Evolutionary conservation across 768 basidiomycete genomes (phyloP), one percentile per base, ranked within the genome.

Genomic region (Tylopilus intermedius): DNA sequence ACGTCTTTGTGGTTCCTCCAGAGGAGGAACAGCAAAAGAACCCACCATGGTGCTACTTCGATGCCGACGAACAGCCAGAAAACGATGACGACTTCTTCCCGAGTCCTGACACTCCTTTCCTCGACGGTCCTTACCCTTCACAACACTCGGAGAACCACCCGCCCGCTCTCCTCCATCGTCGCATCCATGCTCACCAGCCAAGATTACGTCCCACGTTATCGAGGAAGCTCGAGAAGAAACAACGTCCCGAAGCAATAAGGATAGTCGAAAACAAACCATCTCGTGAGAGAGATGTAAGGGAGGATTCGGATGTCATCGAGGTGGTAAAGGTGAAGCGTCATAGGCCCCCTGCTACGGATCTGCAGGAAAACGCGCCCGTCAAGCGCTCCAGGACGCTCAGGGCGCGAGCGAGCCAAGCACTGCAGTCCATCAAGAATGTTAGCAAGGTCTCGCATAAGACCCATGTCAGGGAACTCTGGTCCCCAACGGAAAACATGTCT

Each of bases 1-100:
- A 76, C 50, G 79, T 83, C 52, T 80, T 79, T 54, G 74, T 83
- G 26, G 65, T 77, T 35, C 81, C 82, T 14, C 82, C 82, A 21
- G 80, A 78, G 60, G 82, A 84, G 65, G 82, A 83, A 45, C 68
- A 70, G 18, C 62, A 50, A 53, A 62, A 75, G 18, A 69, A 67
- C n/a, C 76, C 77, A 6, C 70, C 79, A 21, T 82, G 76, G 74
- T 80, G 80, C 58, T 81, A 71, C 63, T 83, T 82, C 62, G 74
- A 82, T 61, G 80, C 82, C 22, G 71, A 72, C 46, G 55, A 68
- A 49, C 64, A 49, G 21, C 61, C 62, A 33, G 67, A 65, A 49
- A 52, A 56, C 43, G 53, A 50, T 29, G 26, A 35, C 10, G 51
- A 53, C 55, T 51, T 54, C 39, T 42, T 60, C 29, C 63, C 58